Base-by-base conservation (phyloP, 2,329 filamentous ascomycete genomes). In the Colletotrichum sp. region DNA sequence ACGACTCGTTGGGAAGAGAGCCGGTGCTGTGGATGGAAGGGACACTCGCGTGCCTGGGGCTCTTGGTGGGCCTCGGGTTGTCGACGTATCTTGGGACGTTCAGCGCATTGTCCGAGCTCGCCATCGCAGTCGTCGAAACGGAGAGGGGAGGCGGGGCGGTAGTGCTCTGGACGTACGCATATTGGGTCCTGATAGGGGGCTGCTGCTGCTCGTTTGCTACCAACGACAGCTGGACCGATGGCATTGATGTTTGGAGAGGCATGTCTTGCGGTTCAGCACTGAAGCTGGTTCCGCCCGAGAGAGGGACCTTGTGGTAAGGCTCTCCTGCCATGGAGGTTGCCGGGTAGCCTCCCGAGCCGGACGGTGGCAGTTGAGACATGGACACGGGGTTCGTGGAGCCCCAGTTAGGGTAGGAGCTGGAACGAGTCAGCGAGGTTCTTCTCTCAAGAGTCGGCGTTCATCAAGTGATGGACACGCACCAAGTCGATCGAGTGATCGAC, bases 371-470 rank as follows among this genome's bases (percentile, higher is more conserved):
- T 76, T 90, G 89, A 8, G 87, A 84, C 80, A 90, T 84, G 56
- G 87, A 83, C 16, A 87, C 82, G 69, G 86, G 86, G 69, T 81
- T 84, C 4, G 86, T 80, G 7, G 88, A 84, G 75, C 85, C 89
- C 90, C 90, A 92, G n/a, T 87, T 86, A 16, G 90, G 88, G 77
- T 91, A 92, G 9, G 90, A 91, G 82, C 90, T 92, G 80, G 7
- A 60, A 22, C 43, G 18, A 27, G 62, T 74, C 52, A 68, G 68
- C 32, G 5, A 39, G 16, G 16, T 39, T 66, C n/a, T 65, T 66
- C 27, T 65, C 25, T 18, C 76, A 74, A 67, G 56, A 39, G 12
- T 62, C 18, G 15, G 16, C 43, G 43, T 52, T 52, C 43, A 52
- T 22, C 43, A 18, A 60, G 18, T 22, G 58, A 15, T 15, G 58